Evolutionary conservation across 768 basidiomycete species (phyloP), one percentile per base, ranked within the genome.

Genomic region (Gautieria morchelliformis): DNA sequence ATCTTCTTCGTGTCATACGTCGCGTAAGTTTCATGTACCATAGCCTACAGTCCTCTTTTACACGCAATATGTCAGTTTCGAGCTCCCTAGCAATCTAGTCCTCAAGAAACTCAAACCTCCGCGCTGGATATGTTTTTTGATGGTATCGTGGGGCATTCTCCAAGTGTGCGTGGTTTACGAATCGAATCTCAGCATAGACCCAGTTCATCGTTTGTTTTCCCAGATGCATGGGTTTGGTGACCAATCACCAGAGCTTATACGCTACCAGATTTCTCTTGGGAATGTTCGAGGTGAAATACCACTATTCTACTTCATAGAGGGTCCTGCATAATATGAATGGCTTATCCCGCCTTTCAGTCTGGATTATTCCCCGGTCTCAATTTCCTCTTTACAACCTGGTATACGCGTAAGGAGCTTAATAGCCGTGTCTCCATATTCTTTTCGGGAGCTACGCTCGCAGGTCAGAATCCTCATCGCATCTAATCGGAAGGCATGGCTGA

Each of bases 1-100:
- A 54, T 69, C 22, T 69, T 70, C 60, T 69, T 69, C 60, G 66
- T 67, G 10, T 61, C 62, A 27, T 71, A 71, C 50, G 69, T 68
- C 5, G 59, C 59, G 22, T 62, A 61, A 19, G 68, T 69, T 47
- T 61, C 17, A 24, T 51, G 19, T 53, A 27, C 60, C 17, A 60
- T 56, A 45, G 53, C 44, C 46, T 63, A 1, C 27, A 52, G 15
- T 52, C 45, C 44, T 44, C 56, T 7, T 58, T 5, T 9, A 17
- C 11, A 22, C 22, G 4, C 39, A 17, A 6, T 10, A 14, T 14
- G 15, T 22, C 19, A 51, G 47, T 20, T 58, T 59, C 24, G 60
- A 59, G 52, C 59, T 61, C 14, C 60, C 58, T 17, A 54, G 42
- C 35, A 63, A 67, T 42, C 52, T 63, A 17, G 17, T 58, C 27